phyloP scores from a whole-genome alignment of 352 stramenopile genomes.

The Pelagophyceae sp. region DNA sequence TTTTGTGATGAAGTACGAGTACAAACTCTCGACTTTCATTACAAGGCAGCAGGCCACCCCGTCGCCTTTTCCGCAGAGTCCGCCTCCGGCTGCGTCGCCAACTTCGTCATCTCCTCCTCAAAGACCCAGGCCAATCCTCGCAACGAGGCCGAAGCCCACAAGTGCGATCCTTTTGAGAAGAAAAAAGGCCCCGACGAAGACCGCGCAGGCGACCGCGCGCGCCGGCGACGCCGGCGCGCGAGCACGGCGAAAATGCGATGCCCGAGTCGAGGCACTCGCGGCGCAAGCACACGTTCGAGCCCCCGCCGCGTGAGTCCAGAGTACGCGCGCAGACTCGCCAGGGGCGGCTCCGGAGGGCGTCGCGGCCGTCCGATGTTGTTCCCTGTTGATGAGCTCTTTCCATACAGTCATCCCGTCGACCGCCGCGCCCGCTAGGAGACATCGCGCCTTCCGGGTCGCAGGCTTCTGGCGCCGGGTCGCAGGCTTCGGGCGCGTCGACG shows the following conservation, averaged over 20 bases:
- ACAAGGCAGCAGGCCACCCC: background rate
- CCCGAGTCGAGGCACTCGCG: background rate
- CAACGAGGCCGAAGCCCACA: background rate
- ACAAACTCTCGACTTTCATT: background rate
- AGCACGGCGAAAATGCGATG: background rate
- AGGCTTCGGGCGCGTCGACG: too few relatives aligned
- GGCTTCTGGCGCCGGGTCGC: too few relatives aligned
- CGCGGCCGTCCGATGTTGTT: too few relatives aligned
- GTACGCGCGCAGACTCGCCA: too few relatives aligned
- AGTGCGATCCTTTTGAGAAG: background rate
- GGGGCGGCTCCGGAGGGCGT: too few relatives aligned
- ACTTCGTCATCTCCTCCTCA: slow-evolving; percentile 12
- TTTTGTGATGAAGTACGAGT: background rate
- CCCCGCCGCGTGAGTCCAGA: too few relatives aligned
- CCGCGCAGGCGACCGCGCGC: too few relatives aligned
- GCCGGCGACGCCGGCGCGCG: too few relatives aligned
- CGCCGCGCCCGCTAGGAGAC: too few relatives aligned
- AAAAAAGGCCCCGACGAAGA: background rate
- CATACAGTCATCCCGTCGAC: too few relatives aligned
- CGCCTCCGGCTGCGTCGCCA: background rate
- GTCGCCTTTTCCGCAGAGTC: background rate
- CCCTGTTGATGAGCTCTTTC: too few relatives aligned
- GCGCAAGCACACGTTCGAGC: background rate
- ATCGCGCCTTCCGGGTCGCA: too few relatives aligned
- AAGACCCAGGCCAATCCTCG: background rate